Percentiles rank a stretch among this genome's conserved stretches.
These are phyloP conservation scores for Penicillium turbatum DNA, from an alignment of 495 filamentous ascomycete genomes.

Conservation along the genomic window DNA sequence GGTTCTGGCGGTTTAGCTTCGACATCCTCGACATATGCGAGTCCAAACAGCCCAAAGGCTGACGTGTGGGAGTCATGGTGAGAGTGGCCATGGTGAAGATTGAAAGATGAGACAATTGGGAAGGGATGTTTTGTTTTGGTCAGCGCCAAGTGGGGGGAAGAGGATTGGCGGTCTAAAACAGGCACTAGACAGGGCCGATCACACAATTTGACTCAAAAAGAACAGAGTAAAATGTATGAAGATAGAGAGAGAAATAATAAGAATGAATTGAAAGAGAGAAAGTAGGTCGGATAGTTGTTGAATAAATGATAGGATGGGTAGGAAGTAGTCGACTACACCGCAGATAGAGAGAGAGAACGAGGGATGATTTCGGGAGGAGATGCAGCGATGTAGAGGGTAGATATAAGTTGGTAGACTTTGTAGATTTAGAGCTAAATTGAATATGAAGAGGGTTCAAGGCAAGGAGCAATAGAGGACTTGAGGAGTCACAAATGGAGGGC, in stretches of 20 bases:
- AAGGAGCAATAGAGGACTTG: conserved; percentile 7
- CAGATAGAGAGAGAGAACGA: not conserved
- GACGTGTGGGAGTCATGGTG: conserved; percentile 42
- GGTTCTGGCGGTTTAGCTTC: conserved; percentile 49
- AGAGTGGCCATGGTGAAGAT: conserved; percentile 36
- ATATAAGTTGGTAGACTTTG: conserved; percentile 3
- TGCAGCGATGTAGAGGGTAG: conserved; percentile 1
- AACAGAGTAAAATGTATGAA: not conserved
- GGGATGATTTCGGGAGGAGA: conserved; percentile 1
- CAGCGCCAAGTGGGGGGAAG: conserved; percentile 26
- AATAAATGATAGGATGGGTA: conserved; percentile 4
- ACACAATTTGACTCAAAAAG: not conserved
- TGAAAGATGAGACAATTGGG: too few species aligned
- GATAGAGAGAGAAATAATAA: not conserved
- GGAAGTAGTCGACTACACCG: not conserved
- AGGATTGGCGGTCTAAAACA: conserved; percentile 13
- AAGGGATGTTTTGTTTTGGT: conserved; percentile 28
- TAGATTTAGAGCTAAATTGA: conserved; percentile 1
- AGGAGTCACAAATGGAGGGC: conserved; percentile 12
- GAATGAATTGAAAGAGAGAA: conserved; percentile 1
- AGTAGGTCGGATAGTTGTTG: not conserved
- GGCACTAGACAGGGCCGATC: conserved; percentile 7
- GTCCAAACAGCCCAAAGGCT: conserved; percentile 44
- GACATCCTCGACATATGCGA: conserved; percentile 40
- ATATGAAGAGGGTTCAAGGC: not conserved